phyloP scores from a whole-genome alignment of 1,284 basidiomycete genomes.

The Apiotrichum akiyoshidainum region DNA sequence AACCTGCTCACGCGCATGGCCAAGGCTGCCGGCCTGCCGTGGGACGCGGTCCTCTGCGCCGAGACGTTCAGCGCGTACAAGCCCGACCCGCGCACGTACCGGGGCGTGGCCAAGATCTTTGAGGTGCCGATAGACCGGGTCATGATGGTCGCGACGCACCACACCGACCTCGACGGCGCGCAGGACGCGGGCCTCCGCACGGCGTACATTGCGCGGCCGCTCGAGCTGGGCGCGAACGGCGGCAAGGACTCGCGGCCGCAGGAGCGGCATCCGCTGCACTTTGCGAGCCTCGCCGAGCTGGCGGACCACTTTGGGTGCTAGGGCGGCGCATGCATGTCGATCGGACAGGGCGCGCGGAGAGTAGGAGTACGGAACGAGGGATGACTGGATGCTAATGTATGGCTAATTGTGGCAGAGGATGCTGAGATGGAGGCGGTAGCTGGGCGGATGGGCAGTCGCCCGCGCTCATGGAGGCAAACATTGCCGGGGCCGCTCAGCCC shows the following conservation, averaged over 20 bases:
- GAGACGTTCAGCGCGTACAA: slow-evolving; percentile 20
- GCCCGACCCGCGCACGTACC: slow-evolving; percentile 10
- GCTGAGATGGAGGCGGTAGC: no score
- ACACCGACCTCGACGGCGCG: slow-evolving; percentile 16
- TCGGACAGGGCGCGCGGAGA: no score
- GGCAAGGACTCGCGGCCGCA: background rate
- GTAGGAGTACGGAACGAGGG: no score
- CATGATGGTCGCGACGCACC: slow-evolving; percentile 19
- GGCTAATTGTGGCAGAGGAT: no score
- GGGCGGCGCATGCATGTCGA: background rate
- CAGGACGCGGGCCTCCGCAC: slow-evolving; percentile 13
- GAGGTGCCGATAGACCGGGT: slow-evolving; percentile 5
- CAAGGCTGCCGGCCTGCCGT: slow-evolving; percentile 12
- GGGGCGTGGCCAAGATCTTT: slow-evolving; percentile 11
- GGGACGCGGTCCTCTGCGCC: slow-evolving; percentile 14
- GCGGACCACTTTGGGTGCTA: slow-evolving; percentile 14
- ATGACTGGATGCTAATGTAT: no score
- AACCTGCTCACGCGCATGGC: slow-evolving; percentile 15
- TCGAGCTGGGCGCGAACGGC: slow-evolving; percentile 7
- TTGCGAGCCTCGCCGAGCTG: slow-evolving; percentile 4
- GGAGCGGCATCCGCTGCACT: slow-evolving; percentile 14
- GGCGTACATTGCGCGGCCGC: slow-evolving; percentile 15
- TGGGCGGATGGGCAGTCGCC: no score
- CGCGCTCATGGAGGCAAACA: no score
- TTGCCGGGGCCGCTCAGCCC: no score